Conservation (phyloP, 148 eudicot genomes). For the Vaccinium myrtillus region DNA sequence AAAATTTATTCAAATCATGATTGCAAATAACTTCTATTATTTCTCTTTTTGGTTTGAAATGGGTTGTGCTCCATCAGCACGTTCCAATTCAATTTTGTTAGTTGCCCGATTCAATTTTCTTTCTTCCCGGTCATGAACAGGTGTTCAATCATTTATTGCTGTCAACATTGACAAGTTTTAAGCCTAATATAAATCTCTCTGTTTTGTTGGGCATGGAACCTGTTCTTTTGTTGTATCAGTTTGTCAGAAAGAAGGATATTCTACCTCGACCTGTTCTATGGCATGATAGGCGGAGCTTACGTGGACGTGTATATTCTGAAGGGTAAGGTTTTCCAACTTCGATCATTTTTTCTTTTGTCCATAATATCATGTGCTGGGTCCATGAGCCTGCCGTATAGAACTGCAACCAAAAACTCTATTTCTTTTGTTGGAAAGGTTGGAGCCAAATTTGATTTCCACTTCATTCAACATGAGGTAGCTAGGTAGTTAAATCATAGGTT, state of each 20-base stretch:
- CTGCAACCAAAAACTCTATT: not conserved
- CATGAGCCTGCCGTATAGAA: not conserved
- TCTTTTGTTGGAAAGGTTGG: not conserved
- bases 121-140: not conserved
- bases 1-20: not conserved
- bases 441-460: not conserved
- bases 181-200: not conserved
- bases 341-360: not conserved
- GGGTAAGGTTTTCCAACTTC: conserved; percentile 17
- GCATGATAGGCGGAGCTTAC: conserved; percentile 25
- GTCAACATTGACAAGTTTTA: not conserved
- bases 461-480: not conserved
- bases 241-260: conserved; percentile 20
- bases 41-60: not conserved
- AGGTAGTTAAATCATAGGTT: not conserved
- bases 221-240: conserved; percentile 20
- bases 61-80: not conserved
- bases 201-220: not conserved
- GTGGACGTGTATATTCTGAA: conserved; percentile 11
- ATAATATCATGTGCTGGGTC: not conserved
- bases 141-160: not conserved
- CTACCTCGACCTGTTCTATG: conserved; percentile 22
- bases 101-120: not conserved
- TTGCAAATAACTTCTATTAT: not conserved
- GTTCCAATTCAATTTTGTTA: not conserved